A percentile compares a stretch with the other conserved stretches of the same genome.
Evolutionary conservation across 331 rosid species (phyloP).

Genomic region (Arachis monticola): DNA sequence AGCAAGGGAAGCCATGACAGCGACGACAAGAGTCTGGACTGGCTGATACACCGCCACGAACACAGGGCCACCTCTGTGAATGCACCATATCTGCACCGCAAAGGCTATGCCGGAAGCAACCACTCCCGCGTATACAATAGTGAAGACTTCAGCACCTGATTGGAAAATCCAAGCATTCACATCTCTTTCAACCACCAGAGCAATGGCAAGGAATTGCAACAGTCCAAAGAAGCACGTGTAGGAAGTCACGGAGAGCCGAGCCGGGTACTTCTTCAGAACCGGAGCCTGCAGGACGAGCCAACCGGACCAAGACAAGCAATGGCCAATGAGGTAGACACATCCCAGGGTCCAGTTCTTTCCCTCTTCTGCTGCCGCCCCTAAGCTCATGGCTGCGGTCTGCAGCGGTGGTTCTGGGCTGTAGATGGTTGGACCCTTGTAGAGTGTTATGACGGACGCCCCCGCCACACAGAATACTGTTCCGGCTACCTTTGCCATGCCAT

Average conservation of each 20-base stretch:
- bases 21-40: slow-evolving; percentile 92
- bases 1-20: slow-evolving; percentile 90
- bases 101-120: slow-evolving; percentile 98
- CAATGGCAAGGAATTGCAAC: slow-evolving; percentile 76
- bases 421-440: slow-evolving; percentile 89
- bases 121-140: slow-evolving; percentile 88
- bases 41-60: slow-evolving; percentile 94
- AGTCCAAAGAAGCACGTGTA: slow-evolving; percentile 93
- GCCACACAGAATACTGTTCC: slow-evolving; percentile 87
- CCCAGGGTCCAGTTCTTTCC: slow-evolving; percentile 96
- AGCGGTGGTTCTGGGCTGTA: slow-evolving; percentile 73
- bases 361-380: slow-evolving; percentile 81
- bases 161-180: slow-evolving; percentile 81
- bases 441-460: slow-evolving; percentile 91
- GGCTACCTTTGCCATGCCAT: slow-evolving; percentile 76
- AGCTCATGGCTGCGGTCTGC: slow-evolving; percentile 7
- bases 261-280: slow-evolving; percentile 89
- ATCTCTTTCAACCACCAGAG: slow-evolving; percentile 68
- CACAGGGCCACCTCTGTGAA: slow-evolving; percentile 95
- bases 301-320: slow-evolving; percentile 92
- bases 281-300: slow-evolving; percentile 98
- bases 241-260: slow-evolving; percentile 93
- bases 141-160: slow-evolving; percentile 78
- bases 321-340: slow-evolving; percentile 83
- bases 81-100: slow-evolving; percentile 99